Evolutionary conservation across 2,329 filamentous ascomycete species (phyloP).

Genomic region (Ceratocystis harringtonii): DNA sequence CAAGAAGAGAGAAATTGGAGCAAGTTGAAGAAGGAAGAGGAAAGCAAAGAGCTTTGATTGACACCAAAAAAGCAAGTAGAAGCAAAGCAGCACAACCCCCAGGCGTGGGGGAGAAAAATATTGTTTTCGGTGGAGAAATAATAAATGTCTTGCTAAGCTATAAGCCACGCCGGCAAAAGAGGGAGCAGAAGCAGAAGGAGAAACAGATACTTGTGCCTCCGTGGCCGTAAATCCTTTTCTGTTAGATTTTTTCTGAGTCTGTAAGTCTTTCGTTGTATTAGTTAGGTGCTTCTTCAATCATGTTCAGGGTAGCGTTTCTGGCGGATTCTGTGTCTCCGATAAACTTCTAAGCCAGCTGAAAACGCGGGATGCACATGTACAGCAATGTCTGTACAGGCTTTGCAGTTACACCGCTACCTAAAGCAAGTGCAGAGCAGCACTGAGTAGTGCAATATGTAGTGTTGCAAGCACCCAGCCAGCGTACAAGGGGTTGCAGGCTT

Average conservation of each 20-base stretch:
- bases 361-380: background rate
- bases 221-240: background rate
- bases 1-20: background rate
- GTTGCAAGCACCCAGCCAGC: no score
- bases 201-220: background rate
- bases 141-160: slow-evolving; percentile 4
- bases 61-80: background rate
- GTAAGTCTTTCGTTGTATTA: background rate
- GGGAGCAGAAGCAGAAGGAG: background rate
- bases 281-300: background rate
- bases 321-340: background rate
- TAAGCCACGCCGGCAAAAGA: background rate
- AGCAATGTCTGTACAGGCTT: background rate
- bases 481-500: background rate
- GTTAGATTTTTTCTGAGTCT: background rate
- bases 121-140: background rate
- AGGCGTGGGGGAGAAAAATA: background rate
- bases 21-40: background rate
- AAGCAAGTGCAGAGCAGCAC: background rate
- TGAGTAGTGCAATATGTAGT: background rate
- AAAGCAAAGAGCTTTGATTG: background rate
- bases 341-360: background rate
- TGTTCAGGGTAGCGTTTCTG: background rate
- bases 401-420: background rate
- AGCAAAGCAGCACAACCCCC: background rate